Conservation (phyloP, 163 green algal species). For the Chloromonas sp. region DNA sequence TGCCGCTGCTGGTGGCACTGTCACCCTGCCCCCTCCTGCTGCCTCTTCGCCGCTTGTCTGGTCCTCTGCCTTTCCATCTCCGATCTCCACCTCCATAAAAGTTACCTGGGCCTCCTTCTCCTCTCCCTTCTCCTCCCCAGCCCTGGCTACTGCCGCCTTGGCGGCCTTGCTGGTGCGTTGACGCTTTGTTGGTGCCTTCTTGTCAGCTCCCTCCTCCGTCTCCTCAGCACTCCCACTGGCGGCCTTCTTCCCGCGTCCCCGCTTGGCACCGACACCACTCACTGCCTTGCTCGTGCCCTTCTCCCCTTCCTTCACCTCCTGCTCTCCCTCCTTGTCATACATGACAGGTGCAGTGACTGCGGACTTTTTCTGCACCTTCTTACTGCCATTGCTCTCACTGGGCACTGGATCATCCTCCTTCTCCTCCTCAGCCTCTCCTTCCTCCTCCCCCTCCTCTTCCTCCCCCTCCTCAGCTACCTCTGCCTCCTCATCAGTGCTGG, state of each 20-base stretch:
- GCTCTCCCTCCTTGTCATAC: background rate
- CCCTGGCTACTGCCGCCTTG: background rate
- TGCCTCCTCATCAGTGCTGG: slow-evolving; percentile 2
- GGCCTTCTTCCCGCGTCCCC: no score
- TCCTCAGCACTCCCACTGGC: background rate
- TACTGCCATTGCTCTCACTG: background rate
- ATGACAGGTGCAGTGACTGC: no score
- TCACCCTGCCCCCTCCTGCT: background rate
- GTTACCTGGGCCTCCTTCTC: slow-evolving; percentile 6
- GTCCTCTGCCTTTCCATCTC: slow-evolving; percentile 17
- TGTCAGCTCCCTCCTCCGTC: slow-evolving; percentile 9
- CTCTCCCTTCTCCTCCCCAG: slow-evolving; percentile 22
- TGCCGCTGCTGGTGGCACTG: slow-evolving; percentile 8
- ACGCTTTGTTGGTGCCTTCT: background rate
- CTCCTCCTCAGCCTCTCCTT: slow-evolving; percentile 16
- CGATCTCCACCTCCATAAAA: background rate
- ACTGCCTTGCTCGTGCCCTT: background rate
- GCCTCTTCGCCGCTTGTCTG: background rate
- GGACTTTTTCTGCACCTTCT: no score
- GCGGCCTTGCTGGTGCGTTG: background rate
- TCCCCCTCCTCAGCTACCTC: slow-evolving; percentile 15
- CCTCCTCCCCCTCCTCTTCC: slow-evolving; percentile 12
- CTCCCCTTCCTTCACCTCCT: background rate
- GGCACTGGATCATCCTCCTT: slow-evolving; percentile 18
- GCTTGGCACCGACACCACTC: no score